phyloP scores from a whole-genome alignment of 2,329 filamentous ascomycete species.

The Colletotrichum chlorophyti region DNA sequence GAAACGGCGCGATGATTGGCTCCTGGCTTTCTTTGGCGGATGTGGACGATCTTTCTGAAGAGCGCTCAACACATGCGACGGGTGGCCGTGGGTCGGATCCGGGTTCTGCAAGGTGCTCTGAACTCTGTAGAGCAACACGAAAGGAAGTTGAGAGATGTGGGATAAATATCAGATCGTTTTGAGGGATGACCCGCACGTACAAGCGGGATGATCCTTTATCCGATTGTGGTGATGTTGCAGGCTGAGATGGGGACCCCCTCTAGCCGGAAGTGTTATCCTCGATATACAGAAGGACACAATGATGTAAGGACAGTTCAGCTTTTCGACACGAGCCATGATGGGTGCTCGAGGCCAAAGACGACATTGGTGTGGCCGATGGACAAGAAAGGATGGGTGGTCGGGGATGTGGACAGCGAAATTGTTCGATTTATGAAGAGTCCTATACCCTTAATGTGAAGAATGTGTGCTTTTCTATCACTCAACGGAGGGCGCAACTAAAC shows the following conservation, averaged over 20 bases:
- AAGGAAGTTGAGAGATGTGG: constrained; percentile 26
- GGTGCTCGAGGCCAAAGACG: neutral
- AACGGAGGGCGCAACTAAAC: too few relatives aligned
- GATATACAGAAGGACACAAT: constrained; percentile 1
- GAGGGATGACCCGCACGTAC: constrained; percentile 9
- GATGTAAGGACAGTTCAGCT: neutral
- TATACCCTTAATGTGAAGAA: constrained; percentile 31
- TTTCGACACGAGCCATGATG: neutral
- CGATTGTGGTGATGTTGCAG: constrained; percentile 1
- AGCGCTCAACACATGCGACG: neutral
- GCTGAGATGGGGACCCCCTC: neutral
- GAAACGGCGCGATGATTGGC: neutral
- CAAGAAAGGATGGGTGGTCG: neutral
- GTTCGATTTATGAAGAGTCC: constrained; percentile 29
- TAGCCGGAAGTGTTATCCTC: neutral
- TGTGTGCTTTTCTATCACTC: neutral
- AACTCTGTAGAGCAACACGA: constrained; percentile 23
- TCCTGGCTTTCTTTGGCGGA: constrained; percentile 11
- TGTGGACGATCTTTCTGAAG: neutral
- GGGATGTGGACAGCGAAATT: constrained; percentile 16
- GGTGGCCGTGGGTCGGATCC: neutral
- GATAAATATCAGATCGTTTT: constrained; percentile 10
- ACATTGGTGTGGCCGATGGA: neutral
- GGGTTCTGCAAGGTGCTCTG: constrained; percentile 16
- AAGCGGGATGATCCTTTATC: neutral